Evolutionary conservation across 1,139 yeast genomes (phyloP), one percentile per base, ranked within the genome.

Genomic region (Scheffersomyces parashehatae): DNA sequence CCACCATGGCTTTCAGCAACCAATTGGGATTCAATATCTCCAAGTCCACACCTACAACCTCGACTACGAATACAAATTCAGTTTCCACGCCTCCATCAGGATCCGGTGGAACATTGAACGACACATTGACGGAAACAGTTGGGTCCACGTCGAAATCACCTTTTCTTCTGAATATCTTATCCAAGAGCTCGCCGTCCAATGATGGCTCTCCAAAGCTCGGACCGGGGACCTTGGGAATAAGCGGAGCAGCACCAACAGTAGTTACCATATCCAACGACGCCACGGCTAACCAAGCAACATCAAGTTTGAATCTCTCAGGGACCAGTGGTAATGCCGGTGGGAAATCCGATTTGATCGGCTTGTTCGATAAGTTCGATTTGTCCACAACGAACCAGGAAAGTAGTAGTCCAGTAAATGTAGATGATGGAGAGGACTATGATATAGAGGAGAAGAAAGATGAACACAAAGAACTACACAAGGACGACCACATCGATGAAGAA

Each of bases 31-130:
- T 72, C 51, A 71, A 60, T 46, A 60, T 71, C 14, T 57, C 72
- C 38, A 73, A 73, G 52, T 56, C 78, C 6, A 61, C 69, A 2
- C 68, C 79, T n/a, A 73, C 79, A 3, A 73, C 78, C 2, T 71
- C 77, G 24, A 64, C 69, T n/a, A 52, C 55, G 16, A 70, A 69
- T 45, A 59, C 70, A 29, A 66, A 56, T 43, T 60, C 69, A 2
- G 55, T 60, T 0, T 64, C 70, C 4, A 53, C 57, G n/a, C 53
- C 60, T 30, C 51, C 52, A 36, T 41, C 48, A 29, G 26, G 45
- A 28, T 37, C 45, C n/a, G 35, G 35, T 31, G 35, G 35, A 14
- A 35, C 20, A 13, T 20, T 13, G 32, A 28, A 10, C 11, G 13
- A 4, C 20, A 5, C 24, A 28, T 10, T 16, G 7, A 28, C 16